A percentile compares a stretch with the other conserved stretches of the same genome.
Evolutionary conservation across 192 early-diverging fungal genomes (phyloP).

Genomic region (Endogone sp.): DNA sequence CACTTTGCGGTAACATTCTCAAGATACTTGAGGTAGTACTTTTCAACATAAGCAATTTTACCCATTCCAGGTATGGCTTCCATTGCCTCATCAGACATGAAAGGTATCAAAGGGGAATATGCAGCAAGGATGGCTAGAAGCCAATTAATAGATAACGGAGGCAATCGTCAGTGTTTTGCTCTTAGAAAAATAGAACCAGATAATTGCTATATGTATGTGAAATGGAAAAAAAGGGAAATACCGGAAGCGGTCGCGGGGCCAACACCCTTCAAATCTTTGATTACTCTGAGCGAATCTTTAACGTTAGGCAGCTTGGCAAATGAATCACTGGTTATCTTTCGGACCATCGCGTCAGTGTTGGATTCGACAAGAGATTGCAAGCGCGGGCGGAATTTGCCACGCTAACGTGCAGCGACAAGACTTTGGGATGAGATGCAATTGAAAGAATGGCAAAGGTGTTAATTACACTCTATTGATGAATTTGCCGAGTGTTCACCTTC

Average conservation of each 20-base stretch:
- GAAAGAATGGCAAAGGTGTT: no score
- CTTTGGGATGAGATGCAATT: no score
- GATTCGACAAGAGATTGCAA: background rate
- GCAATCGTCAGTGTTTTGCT: no score
- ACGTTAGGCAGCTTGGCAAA: background rate
- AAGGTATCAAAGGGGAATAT: slow-evolving; percentile 10
- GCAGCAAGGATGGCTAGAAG: background rate
- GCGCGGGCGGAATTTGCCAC: slow-evolving; percentile 1
- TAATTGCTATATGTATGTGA: background rate
- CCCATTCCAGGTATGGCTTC: slow-evolving; percentile 29
- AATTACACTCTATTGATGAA: no score
- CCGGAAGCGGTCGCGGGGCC: background rate
- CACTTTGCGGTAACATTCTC: slow-evolving; percentile 28
- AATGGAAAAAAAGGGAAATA: background rate
- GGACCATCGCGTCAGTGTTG: background rate
- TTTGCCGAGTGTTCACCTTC: slow-evolving; percentile 1
- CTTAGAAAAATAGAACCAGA: no score
- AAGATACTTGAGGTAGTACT: slow-evolving; percentile 30
- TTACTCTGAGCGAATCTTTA: background rate
- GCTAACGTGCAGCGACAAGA: no score
- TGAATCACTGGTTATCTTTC: background rate
- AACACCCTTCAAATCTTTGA: background rate
- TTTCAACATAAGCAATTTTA: slow-evolving; percentile 21
- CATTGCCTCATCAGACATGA: slow-evolving; percentile 36
- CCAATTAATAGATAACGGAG: no score